A percentile compares a stretch with the other conserved stretches of the same genome.
Conservation (phyloP, 164 flowering plant species). For the Santalum album region DNA sequence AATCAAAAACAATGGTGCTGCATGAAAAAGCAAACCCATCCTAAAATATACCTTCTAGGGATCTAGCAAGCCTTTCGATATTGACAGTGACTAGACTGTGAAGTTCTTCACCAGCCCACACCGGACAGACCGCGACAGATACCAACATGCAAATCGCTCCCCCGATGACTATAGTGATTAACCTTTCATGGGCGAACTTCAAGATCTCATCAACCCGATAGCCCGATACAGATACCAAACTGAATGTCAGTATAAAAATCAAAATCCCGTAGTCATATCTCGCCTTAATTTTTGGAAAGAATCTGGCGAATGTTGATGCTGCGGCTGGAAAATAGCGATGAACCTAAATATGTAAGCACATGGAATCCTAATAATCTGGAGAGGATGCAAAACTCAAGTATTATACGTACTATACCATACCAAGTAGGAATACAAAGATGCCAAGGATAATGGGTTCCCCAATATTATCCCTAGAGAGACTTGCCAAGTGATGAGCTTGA, state of each 20-base stretch:
- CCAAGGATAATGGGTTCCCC: conserved; percentile 12
- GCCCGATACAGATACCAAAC: conserved; percentile 34
- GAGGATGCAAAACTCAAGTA: too few relatives aligned
- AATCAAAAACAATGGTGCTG: too few relatives aligned
- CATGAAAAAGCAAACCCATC: too few relatives aligned
- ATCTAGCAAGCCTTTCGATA: conserved; percentile 29
- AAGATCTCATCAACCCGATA: conserved; percentile 24
- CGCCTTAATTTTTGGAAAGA: conserved; percentile 36
- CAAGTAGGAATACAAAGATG: conserved; percentile 10
- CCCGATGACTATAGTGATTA: conserved; percentile 29
- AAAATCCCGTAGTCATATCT: conserved; percentile 40
- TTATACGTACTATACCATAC: too few relatives aligned
- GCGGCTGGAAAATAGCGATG: conserved; percentile 22
- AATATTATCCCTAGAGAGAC: conserved; percentile 5
- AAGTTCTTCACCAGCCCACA: conserved; percentile 47
- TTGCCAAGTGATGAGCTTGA: conserved; percentile 9
- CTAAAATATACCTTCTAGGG: conserved; percentile 34
- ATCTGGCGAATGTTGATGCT: conserved; percentile 24
- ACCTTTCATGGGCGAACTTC: conserved; percentile 26
- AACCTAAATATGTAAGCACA: too few relatives aligned
- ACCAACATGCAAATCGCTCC: conserved; percentile 12
- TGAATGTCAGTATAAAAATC: conserved; percentile 39
- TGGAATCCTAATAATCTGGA: too few relatives aligned
- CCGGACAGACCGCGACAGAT: conserved; percentile 25
- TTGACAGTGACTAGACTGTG: conserved; percentile 25